Evolutionary conservation across 2,329 filamentous ascomycete species (phyloP), one percentile per base, ranked within the genome.

Genomic region (Epicoccum nigrum): DNA sequence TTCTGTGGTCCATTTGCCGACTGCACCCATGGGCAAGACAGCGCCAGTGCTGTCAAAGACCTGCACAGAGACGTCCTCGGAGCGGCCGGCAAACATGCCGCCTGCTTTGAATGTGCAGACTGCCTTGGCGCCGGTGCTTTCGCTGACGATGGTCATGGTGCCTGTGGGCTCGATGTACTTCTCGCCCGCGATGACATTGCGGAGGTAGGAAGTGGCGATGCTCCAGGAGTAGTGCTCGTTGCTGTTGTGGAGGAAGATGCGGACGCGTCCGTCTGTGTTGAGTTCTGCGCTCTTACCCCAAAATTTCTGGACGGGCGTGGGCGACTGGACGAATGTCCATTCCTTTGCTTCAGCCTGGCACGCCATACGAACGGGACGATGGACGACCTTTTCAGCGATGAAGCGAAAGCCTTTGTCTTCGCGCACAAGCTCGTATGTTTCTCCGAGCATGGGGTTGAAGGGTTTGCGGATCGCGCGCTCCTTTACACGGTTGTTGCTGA

Each of bases 261-360:
- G 85, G 3, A 91, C 86, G 20, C 90, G 88, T 2, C 94, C 94
- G 46, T 97, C 93, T 0, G 92, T 97, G 54, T 90, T 94, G 56
- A 99, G 85, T 74, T 99, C 94, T 2, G 91, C 91, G 46, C 88
- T 93, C 78, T 97, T 97, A 48, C 94, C 94, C 94, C 94, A 97
- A 77, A 99, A 99, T 70, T 97, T 97, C 70, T 99, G 93, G 17
- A 88, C 88, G 0, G 94, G 94, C 49, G 89, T 87, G 0, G 94
- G 90, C 4, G 88, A 90, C 70, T 97, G 94, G 1, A 90, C 82
- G 55, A 96, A 87, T 2, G 88, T 91, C 94, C 94, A 99, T 50
- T 83, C 79, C 31, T 85, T 82, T 31, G 89, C 86, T 71, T 99
- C 94, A 4, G 93, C 94, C 72, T 97, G 92, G 77, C 92, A 93